These are phyloP conservation scores for Nakazawaea holstii DNA, from an alignment of 805 yeast genomes.

Conservation along the genomic window DNA sequence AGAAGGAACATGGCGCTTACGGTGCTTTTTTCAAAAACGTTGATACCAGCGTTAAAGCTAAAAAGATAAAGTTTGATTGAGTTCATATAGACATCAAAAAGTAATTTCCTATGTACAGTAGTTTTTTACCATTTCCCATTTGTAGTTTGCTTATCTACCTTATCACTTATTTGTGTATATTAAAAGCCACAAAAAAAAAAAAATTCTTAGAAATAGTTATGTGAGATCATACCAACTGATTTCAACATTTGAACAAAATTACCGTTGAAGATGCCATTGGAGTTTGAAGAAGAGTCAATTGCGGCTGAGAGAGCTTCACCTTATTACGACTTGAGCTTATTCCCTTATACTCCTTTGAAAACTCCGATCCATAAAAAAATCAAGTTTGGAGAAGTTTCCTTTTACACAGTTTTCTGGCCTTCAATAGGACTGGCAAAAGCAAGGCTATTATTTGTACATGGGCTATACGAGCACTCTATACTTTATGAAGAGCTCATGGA, in stretches of 20 bases:
- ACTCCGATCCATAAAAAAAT: not conserved
- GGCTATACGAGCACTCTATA: slow-evolving; percentile 58
- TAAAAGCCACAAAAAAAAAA: not conserved
- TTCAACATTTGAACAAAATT: not conserved
- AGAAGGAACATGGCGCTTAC: slow-evolving; percentile 95
- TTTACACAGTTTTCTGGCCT: slow-evolving; percentile 9
- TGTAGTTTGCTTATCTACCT: not conserved
- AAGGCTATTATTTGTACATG: slow-evolving; percentile 59
- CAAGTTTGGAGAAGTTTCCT: slow-evolving; percentile 4
- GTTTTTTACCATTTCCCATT: not conserved
- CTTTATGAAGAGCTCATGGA: slow-evolving; percentile 51
- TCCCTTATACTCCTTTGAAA: slow-evolving; percentile 5
- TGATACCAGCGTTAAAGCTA: slow-evolving; percentile 76
- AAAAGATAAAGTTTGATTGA: slow-evolving; percentile 79
- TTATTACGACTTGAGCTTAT: slow-evolving; percentile 6
- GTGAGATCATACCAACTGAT: not conserved
- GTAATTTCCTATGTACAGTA: not conserved
- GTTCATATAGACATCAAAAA: not conserved
- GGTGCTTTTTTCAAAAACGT: slow-evolving; percentile 97
- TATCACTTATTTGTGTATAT: not conserved
- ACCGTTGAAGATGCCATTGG: not conserved
- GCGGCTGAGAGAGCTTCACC: not conserved
- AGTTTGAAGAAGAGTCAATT: not conserved
- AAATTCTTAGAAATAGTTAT: too few species aligned
- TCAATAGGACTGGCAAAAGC: slow-evolving; percentile 32